Conservation (phyloP, 2,329 filamentous ascomycete species). For the Xylariales sp. region DNA sequence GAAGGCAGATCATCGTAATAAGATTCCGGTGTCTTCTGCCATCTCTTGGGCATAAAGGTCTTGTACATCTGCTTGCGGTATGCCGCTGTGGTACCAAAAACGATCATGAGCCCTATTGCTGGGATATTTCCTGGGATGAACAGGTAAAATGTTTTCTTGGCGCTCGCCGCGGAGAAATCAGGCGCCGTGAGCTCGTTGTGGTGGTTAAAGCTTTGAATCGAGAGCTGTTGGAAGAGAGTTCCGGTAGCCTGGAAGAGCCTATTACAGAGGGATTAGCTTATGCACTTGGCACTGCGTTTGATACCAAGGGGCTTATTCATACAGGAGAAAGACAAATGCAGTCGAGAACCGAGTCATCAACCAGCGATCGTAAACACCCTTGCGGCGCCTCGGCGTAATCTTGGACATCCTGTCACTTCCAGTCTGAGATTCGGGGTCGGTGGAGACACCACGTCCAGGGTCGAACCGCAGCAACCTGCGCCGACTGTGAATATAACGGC, state of each 20-base stretch:
- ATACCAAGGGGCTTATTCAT: no score
- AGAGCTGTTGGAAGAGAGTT: conserved; percentile 10
- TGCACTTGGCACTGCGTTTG: no score
- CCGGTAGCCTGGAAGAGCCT: no score
- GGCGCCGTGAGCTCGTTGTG: conserved; percentile 5
- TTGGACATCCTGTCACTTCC: not conserved
- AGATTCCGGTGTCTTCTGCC: not conserved
- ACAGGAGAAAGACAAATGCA: conserved; percentile 11
- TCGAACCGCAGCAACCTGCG: conserved; percentile 9
- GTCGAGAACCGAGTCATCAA: conserved; percentile 13
- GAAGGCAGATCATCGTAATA: not conserved
- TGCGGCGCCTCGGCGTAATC: not conserved
- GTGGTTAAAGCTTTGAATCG: conserved; percentile 3
- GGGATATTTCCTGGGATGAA: conserved; percentile 17
- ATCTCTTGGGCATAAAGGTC: conserved; percentile 9
- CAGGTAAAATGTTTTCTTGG: conserved; percentile 11
- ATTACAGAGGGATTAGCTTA: no score
- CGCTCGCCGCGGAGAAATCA: conserved; percentile 13
- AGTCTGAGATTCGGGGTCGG: not conserved
- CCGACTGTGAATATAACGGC: conserved; percentile 10
- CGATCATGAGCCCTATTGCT: conserved; percentile 14
- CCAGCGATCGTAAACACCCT: conserved; percentile 12
- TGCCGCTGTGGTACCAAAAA: conserved; percentile 17
- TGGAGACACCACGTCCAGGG: conserved; percentile 1
- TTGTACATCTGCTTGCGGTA: conserved; percentile 14